Conservation (phyloP, 2,329 filamentous ascomycete species). For the Taxawa tesnikishii region DNA sequence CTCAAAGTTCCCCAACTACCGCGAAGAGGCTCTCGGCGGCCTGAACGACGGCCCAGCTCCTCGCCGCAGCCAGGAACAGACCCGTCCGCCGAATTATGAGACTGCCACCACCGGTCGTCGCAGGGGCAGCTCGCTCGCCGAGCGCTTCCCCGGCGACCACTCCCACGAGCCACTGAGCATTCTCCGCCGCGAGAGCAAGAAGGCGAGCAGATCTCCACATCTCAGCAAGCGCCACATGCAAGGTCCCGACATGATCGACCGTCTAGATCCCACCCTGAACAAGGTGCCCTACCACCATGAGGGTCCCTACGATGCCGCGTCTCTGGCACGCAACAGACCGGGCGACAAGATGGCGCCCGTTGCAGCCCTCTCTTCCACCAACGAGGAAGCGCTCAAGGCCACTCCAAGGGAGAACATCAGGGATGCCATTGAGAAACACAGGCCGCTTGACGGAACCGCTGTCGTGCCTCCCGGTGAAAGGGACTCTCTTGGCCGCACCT, state of each 20-base stretch:
- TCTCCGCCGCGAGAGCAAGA: constrained; percentile 48
- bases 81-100: constrained; percentile 12
- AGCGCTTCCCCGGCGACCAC: constrained; percentile 52
- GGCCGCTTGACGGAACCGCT: constrained; percentile 71
- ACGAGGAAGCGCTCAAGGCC: constrained; percentile 64
- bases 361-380: constrained; percentile 61
- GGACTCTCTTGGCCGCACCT: constrained; percentile 56
- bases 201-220: constrained; percentile 54
- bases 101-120: constrained; percentile 20
- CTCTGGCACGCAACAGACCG: constrained; percentile 61
- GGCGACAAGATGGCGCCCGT: constrained; percentile 54
- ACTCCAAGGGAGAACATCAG: constrained; percentile 67
- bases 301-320: constrained; percentile 77
- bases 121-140: constrained; percentile 40
- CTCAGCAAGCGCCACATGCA: constrained; percentile 54
- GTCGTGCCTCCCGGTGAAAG: constrained; percentile 58
- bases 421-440: constrained; percentile 60
- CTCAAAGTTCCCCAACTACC: constrained; percentile 33
- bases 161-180: constrained; percentile 56
- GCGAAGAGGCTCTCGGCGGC: constrained; percentile 28
- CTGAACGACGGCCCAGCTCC: constrained; percentile 13
- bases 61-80: not conserved
- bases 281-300: constrained; percentile 70
- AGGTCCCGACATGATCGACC: constrained; percentile 67
- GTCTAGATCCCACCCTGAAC: constrained; percentile 55